A percentile compares a stretch with the other conserved stretches of the same genome.
Conservation (phyloP, 2,329 filamentous ascomycete genomes). For the Neopestalotiopsis clavispora region DNA sequence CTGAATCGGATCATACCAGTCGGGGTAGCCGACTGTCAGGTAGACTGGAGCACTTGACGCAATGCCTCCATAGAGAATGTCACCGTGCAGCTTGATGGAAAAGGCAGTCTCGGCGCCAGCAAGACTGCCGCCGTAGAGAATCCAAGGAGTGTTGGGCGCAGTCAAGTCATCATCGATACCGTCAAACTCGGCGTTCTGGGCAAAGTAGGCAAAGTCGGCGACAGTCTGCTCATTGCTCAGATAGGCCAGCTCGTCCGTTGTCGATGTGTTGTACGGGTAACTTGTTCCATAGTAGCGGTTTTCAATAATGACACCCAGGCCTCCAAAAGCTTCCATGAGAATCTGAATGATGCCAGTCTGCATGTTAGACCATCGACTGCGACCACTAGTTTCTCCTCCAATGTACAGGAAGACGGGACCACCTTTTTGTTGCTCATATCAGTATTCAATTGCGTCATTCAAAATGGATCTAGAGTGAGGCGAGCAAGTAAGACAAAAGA, state of each 20-base stretch:
- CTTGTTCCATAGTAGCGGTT: conserved; percentile 56
- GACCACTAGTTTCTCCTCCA: conserved; percentile 36
- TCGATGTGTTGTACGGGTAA: conserved; percentile 51
- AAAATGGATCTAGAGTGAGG: background rate
- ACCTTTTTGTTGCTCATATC: conserved; percentile 38
- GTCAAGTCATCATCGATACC: conserved; percentile 46
- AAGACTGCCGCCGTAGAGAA: conserved; percentile 36
- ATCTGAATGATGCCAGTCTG: conserved; percentile 52
- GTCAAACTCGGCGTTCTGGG: conserved; percentile 49
- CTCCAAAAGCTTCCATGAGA: conserved; percentile 57
- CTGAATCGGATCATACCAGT: conserved; percentile 56
- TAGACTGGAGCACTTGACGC: conserved; percentile 49
- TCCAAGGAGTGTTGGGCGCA: conserved; percentile 46
- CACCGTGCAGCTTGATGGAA: conserved; percentile 49
- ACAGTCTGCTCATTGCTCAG: conserved; percentile 57
- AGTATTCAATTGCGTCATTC: conserved; percentile 4
- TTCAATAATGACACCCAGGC: conserved; percentile 58
- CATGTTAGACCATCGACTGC: conserved; percentile 32
- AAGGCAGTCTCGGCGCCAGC: conserved; percentile 40
- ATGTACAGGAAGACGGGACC: conserved; percentile 46
- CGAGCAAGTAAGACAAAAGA: background rate
- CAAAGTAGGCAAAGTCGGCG: conserved; percentile 57
- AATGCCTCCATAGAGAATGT: conserved; percentile 53
- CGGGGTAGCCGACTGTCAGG: conserved; percentile 46
- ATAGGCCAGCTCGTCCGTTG: conserved; percentile 53